Evolutionary conservation across 352 stramenopile genomes (phyloP).

Genomic region (Phytopythium mirpurense): DNA sequence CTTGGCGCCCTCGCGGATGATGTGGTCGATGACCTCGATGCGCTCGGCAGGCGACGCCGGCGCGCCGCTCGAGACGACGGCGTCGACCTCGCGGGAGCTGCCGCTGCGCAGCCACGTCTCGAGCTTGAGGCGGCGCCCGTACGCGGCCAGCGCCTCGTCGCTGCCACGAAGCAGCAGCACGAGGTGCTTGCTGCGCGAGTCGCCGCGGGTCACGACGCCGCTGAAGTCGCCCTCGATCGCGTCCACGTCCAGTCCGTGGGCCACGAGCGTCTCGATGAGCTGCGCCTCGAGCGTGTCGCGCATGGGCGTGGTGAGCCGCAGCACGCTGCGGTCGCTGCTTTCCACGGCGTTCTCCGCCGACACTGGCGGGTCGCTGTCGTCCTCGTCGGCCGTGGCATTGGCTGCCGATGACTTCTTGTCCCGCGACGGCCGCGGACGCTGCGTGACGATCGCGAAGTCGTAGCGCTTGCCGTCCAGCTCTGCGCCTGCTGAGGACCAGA

Average conservation of each 20-base stretch:
- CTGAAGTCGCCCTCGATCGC: constrained; percentile 73
- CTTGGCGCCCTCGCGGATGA: constrained; percentile 66
- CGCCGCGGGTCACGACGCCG: constrained; percentile 19
- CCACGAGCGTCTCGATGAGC: constrained; percentile 58
- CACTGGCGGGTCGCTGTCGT: neutral
- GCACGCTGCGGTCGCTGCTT: neutral
- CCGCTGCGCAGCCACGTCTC: constrained; percentile 75
- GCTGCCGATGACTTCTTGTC: constrained; percentile 14
- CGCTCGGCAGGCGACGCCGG: constrained; percentile 70
- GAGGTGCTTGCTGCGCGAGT: constrained; percentile 60
- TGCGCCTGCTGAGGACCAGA: constrained; percentile 11
- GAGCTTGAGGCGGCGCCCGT: constrained; percentile 57
- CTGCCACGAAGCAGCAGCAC: constrained; percentile 68
- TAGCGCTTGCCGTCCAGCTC: constrained; percentile 49
- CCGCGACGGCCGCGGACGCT: constrained; percentile 17
- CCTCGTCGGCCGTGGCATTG: neutral
- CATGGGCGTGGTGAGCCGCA: constrained; percentile 2
- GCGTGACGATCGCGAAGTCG: constrained; percentile 77
- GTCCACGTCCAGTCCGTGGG: constrained; percentile 63
- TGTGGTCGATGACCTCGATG: constrained; percentile 81
- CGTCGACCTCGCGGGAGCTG: constrained; percentile 68
- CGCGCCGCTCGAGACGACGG: constrained; percentile 43
- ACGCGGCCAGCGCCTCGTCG: constrained; percentile 50
- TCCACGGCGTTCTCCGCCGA: neutral
- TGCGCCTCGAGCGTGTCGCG: constrained; percentile 18